These are phyloP conservation scores for Cryptosporidium meleagridis DNA, from an alignment of 169 alveolate genomes.

Conservation along the genomic window DNA sequence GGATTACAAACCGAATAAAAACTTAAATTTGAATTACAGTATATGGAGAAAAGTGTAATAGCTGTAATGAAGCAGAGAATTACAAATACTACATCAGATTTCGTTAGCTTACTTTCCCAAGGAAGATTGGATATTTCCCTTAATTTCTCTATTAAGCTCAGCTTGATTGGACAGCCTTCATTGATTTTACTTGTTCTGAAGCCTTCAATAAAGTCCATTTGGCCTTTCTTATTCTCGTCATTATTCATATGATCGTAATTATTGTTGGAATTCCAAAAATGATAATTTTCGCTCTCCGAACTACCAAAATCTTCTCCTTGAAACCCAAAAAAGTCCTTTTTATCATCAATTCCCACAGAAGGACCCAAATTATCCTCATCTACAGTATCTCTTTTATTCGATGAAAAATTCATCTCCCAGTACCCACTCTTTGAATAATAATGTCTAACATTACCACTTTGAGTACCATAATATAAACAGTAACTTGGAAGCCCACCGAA, in stretches of 20 bases:
- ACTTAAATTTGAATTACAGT: constrained; percentile 22
- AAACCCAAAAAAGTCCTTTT: no score
- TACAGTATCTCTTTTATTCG: not conserved
- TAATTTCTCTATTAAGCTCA: constrained; percentile 5
- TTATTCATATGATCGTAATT: not conserved
- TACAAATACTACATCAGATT: constrained; percentile 18
- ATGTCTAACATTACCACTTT: not conserved
- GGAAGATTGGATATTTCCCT: constrained; percentile 11
- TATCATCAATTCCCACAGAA: not conserved
- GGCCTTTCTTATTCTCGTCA: not conserved
- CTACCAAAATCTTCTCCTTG: not conserved
- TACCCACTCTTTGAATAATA: not conserved
- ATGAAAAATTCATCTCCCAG: not conserved
- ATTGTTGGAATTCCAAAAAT: not conserved
- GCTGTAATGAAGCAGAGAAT: constrained; percentile 16
- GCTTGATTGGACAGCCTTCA: constrained; percentile 30
- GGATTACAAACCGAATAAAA: not conserved
- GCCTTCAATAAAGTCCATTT: not conserved
- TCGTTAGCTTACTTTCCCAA: constrained; percentile 42
- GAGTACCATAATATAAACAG: not conserved
- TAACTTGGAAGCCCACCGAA: constrained; percentile 39
- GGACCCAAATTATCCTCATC: not conserved
- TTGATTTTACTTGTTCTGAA: not conserved
- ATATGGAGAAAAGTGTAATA: not conserved
- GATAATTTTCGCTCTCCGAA: not conserved